Evolutionary conservation across 345 rosid genomes (phyloP), one percentile per base, ranked within the genome.

Genomic region (Eucalyptus melliodora): DNA sequence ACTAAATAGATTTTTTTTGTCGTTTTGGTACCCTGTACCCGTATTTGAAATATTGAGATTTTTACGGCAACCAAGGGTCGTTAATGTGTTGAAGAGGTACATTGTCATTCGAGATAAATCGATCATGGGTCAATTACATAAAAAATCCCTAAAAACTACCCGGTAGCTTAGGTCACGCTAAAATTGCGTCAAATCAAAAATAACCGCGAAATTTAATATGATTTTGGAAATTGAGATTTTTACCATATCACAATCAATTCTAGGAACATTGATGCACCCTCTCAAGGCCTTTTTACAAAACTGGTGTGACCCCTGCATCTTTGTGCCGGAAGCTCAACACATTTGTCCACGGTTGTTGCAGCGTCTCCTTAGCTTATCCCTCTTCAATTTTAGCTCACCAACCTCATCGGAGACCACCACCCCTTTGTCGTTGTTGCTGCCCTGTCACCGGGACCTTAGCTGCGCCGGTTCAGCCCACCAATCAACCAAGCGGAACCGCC

Each of bases 1-100:
- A 49, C 50, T 13, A 49, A 49, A 49, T 0, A 0, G 2, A 49
- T 13, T 49, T 49, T 49, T 49, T 49, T 0, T 49, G 6, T 49
- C 50, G 0, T 49, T 49, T 49, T 49, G 16, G 6, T 49, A 49
- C 6, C 2, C 1, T 49, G 0, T 13, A 0, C 6, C 0, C 0
- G 15, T 49, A 49, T 49, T 49, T 49, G 16, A 49, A 49, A 49
- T 0, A 0, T 49, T 49, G 1, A 49, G 50, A 49, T 49, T 49
- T 49, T 49, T 6, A 13, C 1, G 16, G 16, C 2, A 13, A 49
- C 0, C 6, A 0, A 49, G 6, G 16, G 50, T 49, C 5, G 6
- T 0, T 0, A 13, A 49, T 49, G 16, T 49, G 6, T 49, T 0
- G 16, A 49, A 4, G 50, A 49, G 16, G 16, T 49, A 49, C 1